phyloP scores from a whole-genome alignment of 768 basidiomycete species.

The Tephrocybe sp. region DNA sequence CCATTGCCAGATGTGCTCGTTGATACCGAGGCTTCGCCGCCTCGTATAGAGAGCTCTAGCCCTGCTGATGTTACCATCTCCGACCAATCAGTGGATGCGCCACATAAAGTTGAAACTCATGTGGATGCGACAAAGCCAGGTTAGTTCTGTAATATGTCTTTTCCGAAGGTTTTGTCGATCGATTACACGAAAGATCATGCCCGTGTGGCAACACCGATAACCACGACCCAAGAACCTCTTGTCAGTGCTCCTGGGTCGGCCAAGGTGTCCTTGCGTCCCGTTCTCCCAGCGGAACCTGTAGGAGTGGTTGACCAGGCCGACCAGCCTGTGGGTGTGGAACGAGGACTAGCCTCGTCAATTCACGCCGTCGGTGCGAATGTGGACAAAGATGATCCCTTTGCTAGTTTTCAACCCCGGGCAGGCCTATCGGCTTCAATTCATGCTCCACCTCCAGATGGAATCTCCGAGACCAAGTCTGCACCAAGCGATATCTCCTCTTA shows the following conservation, averaged over 20 bases:
- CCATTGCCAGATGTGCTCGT: slow-evolving; percentile 52
- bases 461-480: slow-evolving; percentile 39
- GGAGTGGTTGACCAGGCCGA: not conserved
- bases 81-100: not conserved
- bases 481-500: slow-evolving; percentile 36
- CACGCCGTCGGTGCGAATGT: slow-evolving; percentile 16
- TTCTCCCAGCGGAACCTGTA: slow-evolving; percentile 18
- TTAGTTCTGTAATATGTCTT: slow-evolving; percentile 3
- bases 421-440: slow-evolving; percentile 57
- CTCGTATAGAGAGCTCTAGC: slow-evolving; percentile 1
- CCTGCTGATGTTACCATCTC: not conserved
- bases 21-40: slow-evolving; percentile 19
- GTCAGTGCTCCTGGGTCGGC: slow-evolving; percentile 12
- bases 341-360: slow-evolving; percentile 20
- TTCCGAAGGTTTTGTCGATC: slow-evolving; percentile 3
- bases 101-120: not conserved
- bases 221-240: slow-evolving; percentile 13
- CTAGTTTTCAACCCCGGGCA: slow-evolving; percentile 17
- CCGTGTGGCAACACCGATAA: slow-evolving; percentile 4
- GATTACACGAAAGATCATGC: slow-evolving; percentile 5
- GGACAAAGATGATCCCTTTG: slow-evolving; percentile 8
- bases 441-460: slow-evolving; percentile 38
- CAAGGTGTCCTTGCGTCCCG: slow-evolving; percentile 17
- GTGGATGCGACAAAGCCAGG: not conserved
- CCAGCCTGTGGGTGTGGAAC: slow-evolving; percentile 14